These are phyloP conservation scores for Trichopus zeylanicus DNA, from an alignment of 116 monocot species.

Conservation along the genomic window DNA sequence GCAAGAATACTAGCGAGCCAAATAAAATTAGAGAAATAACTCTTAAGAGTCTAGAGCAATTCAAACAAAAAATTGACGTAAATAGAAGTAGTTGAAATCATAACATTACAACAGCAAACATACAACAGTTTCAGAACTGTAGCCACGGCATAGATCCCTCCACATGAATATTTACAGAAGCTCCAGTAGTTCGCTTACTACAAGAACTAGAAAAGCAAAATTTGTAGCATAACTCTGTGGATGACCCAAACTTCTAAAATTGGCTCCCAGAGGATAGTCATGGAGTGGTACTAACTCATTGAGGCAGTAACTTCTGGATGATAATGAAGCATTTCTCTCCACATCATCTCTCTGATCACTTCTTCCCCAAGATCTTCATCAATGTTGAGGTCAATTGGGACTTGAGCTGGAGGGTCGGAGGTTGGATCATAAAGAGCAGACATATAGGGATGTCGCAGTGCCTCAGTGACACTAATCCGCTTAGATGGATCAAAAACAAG, in stretches of 20 bases:
- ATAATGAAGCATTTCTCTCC: slow-evolving; percentile 58
- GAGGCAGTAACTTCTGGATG: slow-evolving; percentile 32
- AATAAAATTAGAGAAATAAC: no score
- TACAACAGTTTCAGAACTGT: no score
- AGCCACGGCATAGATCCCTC: no score
- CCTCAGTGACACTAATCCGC: slow-evolving; percentile 57
- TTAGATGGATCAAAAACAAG: slow-evolving; percentile 65
- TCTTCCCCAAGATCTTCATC: slow-evolving; percentile 52
- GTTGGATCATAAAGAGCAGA: slow-evolving; percentile 55
- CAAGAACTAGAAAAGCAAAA: no score
- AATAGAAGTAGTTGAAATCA: no score
- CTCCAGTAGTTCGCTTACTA: no score
- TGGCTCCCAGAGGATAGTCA: background rate
- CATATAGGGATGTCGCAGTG: slow-evolving; percentile 66
- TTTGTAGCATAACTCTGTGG: background rate
- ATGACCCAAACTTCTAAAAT: background rate
- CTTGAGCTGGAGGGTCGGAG: slow-evolving; percentile 35
- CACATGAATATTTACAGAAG: no score
- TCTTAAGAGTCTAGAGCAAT: no score
- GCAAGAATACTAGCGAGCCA: no score
- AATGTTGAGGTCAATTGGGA: slow-evolving; percentile 56
- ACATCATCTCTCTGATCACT: slow-evolving; percentile 59
- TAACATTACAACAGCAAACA: no score
- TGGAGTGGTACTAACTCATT: slow-evolving; percentile 2
- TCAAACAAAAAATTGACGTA: no score